Evolutionary conservation across 2,329 filamentous ascomycete species (phyloP), one percentile per base, ranked within the genome.

Genomic region (Bipolaris bicolor): DNA sequence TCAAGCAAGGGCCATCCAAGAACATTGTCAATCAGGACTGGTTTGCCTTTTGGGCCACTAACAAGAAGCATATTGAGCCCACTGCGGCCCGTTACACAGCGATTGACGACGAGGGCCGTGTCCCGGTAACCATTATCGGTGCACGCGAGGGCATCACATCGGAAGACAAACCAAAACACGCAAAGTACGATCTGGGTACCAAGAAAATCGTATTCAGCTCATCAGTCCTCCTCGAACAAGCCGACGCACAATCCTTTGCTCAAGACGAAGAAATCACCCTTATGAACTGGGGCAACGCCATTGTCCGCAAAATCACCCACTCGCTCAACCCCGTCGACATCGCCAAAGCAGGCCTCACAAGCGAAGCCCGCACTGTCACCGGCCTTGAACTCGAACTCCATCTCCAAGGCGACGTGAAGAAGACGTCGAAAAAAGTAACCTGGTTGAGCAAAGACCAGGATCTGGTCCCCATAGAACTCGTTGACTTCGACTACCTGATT

Each of bases 201-300:
- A 97, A 97, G 84, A 90, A 91, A 79, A 91, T 97, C 5, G 83
- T 86, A 24, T 96, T 89, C 76, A 90, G 90, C 72, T 84, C 85
- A 55, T 84, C 88, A 61, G 82, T 97, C 95, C 81, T 95, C 59
- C 81, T 98, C 50, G 94, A 97, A 74, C 94, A 97, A 78, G 90
- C 84, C 44, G 94, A 98, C 69, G 91, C 89, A 60, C 88, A 89
- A 75, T 85, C 84, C 24, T 96, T 97, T 79, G 89, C 87, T 68
- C 83, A 89, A 58, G 88, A 89, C 72, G 94, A 98, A 80, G 93
- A 97, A 77, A 91, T 98, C 69, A 97, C 94, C 0, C 83, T 97
- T 40, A 97, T 97, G 94, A 90, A 90, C 76, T 98, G 94, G 94
- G 95, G 94, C 67, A 96, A 96, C 71, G 91, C 90, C 11, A 86